Percentiles rank a stretch among this genome's conserved stretches.
Evolutionary conservation across 2,329 filamentous ascomycete genomes (phyloP).

Genomic region (Fusarium austroafricanum): DNA sequence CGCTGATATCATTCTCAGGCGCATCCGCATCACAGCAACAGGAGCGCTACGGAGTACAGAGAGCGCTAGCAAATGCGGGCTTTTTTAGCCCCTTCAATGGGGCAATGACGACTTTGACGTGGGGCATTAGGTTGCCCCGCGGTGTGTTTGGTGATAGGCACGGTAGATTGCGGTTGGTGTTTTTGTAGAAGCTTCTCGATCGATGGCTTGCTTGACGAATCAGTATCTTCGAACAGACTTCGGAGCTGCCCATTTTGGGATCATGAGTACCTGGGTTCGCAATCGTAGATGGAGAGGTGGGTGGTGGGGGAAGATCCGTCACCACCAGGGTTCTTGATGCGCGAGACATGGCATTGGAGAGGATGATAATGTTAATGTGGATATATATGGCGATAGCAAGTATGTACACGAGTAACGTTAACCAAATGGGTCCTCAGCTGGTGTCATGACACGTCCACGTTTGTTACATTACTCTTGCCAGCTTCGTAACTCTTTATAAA

Average conservation of each 20-base stretch:
- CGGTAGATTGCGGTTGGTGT: conserved; percentile 8
- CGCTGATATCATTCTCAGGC: conserved; percentile 36
- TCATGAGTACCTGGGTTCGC: conserved; percentile 5
- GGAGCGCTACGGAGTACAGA: not conserved
- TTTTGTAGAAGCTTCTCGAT: conserved; percentile 38
- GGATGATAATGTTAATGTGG: not conserved
- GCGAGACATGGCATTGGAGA: conserved; percentile 7
- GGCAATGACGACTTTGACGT: conserved; percentile 22
- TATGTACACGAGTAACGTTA: not conserved
- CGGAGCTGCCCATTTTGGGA: conserved; percentile 29
- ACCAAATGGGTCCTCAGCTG: conserved; percentile 7
- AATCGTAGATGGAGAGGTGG: conserved; percentile 7
- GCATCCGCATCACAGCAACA: conserved; percentile 11
- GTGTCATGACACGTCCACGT: conserved; percentile 8
- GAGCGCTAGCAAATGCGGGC: conserved; percentile 15
- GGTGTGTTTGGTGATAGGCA: conserved; percentile 15
- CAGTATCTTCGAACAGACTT: conserved; percentile 3
- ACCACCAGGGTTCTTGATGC: conserved; percentile 36
- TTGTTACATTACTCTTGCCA: conserved; percentile 1
- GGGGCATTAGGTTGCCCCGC: conserved; percentile 28
- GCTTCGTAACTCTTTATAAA: conserved; percentile 25
- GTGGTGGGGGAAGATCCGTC: conserved; percentile 18
- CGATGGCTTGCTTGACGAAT: not conserved
- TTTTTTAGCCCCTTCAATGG: conserved; percentile 37
- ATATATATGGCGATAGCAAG: conserved; percentile 7